These are phyloP conservation scores for Isabelozyma rhagii DNA, from an alignment of 805 yeast genomes.

Conservation along the genomic window DNA sequence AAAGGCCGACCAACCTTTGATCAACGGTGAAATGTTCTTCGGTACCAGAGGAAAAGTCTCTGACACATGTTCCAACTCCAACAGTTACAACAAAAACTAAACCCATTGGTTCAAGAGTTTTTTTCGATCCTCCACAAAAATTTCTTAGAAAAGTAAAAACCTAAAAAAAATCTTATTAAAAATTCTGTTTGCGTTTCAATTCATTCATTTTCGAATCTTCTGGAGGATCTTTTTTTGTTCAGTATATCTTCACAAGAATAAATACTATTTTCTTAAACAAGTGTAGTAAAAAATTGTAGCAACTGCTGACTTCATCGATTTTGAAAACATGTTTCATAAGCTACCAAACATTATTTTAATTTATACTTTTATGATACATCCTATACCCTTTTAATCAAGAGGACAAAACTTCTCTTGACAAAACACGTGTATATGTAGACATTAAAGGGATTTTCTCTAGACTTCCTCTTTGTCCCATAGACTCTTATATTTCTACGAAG, in stretches of 20 bases:
- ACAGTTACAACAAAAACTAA: neutral
- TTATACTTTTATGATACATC: no score
- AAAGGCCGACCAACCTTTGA: neutral
- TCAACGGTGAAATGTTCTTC: neutral
- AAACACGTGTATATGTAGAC: no score
- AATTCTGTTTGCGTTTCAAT: neutral
- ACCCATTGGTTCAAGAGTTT: neutral
- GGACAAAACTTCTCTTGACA: no score
- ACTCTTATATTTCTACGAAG: no score
- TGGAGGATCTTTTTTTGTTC: neutral
- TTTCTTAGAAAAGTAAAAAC: neutral
- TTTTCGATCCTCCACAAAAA: no score
- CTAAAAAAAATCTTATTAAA: no score
- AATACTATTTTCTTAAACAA: neutral
- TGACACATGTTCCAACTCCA: neutral
- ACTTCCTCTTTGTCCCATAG: no score
- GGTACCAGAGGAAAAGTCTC: neutral
- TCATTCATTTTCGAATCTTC: neutral
- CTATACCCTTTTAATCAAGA: no score
- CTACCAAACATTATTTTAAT: neutral
- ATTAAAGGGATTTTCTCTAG: no score
- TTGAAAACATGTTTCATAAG: neutral
- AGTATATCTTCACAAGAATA: no score
- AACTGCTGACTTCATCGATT: neutral
- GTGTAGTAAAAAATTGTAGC: neutral